phyloP scores from a whole-genome alignment of 2,329 filamentous ascomycete genomes.

The Pseudocercospora fuligena region DNA sequence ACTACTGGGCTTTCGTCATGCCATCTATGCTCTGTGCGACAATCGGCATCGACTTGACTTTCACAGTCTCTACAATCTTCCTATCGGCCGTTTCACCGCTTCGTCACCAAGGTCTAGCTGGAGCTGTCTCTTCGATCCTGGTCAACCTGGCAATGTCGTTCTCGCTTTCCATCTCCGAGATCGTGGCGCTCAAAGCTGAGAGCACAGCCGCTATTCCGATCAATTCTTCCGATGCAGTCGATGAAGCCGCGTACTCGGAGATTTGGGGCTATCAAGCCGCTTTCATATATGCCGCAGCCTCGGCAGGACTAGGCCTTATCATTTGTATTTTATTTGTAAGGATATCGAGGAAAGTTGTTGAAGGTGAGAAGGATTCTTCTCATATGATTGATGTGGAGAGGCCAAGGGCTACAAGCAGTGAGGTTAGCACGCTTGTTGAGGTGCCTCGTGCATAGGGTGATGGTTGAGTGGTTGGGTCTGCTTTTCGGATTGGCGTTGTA shows the following conservation, averaged over 20 bases:
- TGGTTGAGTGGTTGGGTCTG: not conserved
- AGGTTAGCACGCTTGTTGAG: constrained; percentile 23
- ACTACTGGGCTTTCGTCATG: constrained; percentile 44
- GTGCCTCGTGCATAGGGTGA: not conserved
- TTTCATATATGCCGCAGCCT: constrained; percentile 40
- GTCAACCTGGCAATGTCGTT: constrained; percentile 46
- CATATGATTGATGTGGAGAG: constrained; percentile 29
- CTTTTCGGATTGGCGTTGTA: not conserved
- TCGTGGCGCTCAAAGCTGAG: constrained; percentile 34
- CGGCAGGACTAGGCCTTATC: constrained; percentile 36
- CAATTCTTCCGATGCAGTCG: not conserved
- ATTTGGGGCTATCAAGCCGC: constrained; percentile 34
- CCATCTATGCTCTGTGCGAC: constrained; percentile 45
- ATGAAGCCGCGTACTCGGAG: constrained; percentile 1
- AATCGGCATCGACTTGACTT: constrained; percentile 44
- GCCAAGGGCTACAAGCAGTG: constrained; percentile 14
- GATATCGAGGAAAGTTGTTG: constrained; percentile 34
- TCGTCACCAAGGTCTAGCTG: constrained; percentile 42
- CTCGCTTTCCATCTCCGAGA: constrained; percentile 41
- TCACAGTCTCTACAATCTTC: constrained; percentile 42
- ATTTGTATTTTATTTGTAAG: constrained; percentile 37
- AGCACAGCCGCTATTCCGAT: constrained; percentile 15
- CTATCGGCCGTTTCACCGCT: constrained; percentile 39
- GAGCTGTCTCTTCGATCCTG: constrained; percentile 42
- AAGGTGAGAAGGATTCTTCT: constrained; percentile 19